Evolutionary conservation across 495 filamentous ascomycete genomes (phyloP).

Genomic region (Neurospora africana): DNA sequence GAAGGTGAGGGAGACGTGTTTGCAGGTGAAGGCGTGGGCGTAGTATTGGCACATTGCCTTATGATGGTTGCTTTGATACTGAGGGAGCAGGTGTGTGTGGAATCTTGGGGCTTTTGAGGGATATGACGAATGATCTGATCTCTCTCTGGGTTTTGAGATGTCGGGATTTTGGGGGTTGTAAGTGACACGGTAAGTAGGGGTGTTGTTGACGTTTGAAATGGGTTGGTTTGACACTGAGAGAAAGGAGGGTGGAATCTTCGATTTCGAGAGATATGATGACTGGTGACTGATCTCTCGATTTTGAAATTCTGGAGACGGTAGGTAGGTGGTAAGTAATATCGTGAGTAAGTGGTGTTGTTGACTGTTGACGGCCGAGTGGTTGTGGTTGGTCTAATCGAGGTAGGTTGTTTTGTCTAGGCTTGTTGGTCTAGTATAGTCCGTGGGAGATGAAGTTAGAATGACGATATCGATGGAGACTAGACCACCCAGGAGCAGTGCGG

Average conservation of each 20-base stretch:
- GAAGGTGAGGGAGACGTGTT: conserved; percentile 17
- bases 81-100: neutral
- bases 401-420: neutral
- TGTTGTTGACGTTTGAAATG: no score
- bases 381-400: neutral
- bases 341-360: neutral
- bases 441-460: neutral
- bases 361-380: neutral
- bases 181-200: no score
- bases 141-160: neutral
- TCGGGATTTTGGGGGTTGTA: neutral
- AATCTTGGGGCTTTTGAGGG: neutral
- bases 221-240: neutral
- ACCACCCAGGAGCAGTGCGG: neutral
- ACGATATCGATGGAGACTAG: neutral
- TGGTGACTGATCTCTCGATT: neutral
- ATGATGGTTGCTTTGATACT: neutral
- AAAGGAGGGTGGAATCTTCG: neutral
- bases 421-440: neutral
- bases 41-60: conserved; percentile 26
- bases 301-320: neutral
- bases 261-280: neutral
- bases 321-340: neutral
- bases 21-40: conserved; percentile 21
- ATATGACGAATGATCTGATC: neutral